These are phyloP conservation scores for Penicillium steckii DNA, from an alignment of 495 filamentous ascomycete genomes.

Conservation along the genomic window DNA sequence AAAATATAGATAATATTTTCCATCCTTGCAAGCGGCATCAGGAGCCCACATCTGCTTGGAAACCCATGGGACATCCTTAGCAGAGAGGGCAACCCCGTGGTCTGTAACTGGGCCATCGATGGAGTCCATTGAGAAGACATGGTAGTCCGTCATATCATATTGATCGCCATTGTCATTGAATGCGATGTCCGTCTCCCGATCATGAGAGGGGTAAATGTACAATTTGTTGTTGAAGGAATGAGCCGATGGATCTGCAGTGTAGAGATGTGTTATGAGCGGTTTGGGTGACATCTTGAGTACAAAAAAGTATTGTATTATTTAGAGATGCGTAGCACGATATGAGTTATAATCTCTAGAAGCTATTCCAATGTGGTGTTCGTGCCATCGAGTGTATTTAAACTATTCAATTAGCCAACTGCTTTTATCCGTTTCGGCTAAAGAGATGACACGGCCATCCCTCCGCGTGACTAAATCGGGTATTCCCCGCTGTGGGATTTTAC, in stretches of 20 bases:
- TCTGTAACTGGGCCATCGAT: slow-evolving; percentile 40
- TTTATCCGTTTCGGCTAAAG: slow-evolving; percentile 1
- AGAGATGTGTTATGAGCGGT: slow-evolving; percentile 63
- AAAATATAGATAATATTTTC: slow-evolving; percentile 52
- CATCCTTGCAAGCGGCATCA: slow-evolving; percentile 42
- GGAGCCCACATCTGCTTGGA: slow-evolving; percentile 50
- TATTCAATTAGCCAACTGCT: background rate
- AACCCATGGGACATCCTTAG: slow-evolving; percentile 43
- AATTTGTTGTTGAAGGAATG: slow-evolving; percentile 48
- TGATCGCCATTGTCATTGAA: slow-evolving; percentile 83
- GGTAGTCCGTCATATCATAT: slow-evolving; percentile 68
- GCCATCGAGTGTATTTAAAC: background rate
- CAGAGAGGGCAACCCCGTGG: slow-evolving; percentile 41
- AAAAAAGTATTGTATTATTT: no score
- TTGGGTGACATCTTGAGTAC: slow-evolving; percentile 14
- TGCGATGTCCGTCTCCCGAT: slow-evolving; percentile 39
- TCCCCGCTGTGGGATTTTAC: no score
- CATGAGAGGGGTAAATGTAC: slow-evolving; percentile 53
- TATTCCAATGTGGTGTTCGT: background rate
- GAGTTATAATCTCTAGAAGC: background rate
- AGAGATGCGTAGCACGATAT: background rate
- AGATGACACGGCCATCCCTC: background rate
- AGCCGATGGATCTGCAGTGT: slow-evolving; percentile 57
- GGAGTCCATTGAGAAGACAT: slow-evolving; percentile 48
- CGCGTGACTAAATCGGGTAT: background rate